Conservation (phyloP, 108 stramenopile species). For the Nitzschia sp. region DNA sequence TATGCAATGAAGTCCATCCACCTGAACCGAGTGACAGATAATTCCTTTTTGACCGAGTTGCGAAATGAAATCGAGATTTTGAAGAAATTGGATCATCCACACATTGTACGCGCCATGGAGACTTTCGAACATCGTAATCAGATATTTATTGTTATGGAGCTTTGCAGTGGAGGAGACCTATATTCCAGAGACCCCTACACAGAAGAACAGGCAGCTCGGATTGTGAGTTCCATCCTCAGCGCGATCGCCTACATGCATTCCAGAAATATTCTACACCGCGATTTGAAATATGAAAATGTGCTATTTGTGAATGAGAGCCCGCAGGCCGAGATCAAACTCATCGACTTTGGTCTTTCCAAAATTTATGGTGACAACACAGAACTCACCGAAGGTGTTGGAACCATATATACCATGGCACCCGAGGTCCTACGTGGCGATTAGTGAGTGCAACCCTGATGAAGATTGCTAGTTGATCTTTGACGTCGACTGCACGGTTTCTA, state of each 20-base stretch:
- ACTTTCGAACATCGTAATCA: constrained; percentile 63
- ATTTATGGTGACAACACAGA: constrained; percentile 37
- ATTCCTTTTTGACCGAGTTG: constrained; percentile 38
- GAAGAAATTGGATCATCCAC: constrained; percentile 85
- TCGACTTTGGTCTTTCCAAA: constrained; percentile 62
- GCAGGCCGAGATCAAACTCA: constrained; percentile 49
- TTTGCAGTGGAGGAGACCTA: constrained; percentile 87
- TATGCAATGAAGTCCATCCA: constrained; percentile 75
- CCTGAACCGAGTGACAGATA: constrained; percentile 51
- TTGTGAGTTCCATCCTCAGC: constrained; percentile 52
- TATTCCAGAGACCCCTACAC: constrained; percentile 78
- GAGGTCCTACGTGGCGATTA: constrained; percentile 59
- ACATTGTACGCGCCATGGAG: constrained; percentile 86
- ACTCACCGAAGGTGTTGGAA: constrained; percentile 63
- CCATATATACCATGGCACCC: constrained; percentile 70
- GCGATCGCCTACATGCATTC: constrained; percentile 64
- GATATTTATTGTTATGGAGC: constrained; percentile 88
- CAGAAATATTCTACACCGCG: constrained; percentile 55
- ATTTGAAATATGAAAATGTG: constrained; percentile 87
- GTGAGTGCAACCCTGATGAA: no score
- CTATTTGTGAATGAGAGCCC: constrained; percentile 59
- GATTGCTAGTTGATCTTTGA: no score
- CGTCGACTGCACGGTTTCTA: no score
- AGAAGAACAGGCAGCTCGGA: constrained; percentile 63
- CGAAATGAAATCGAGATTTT: constrained; percentile 86